Base-by-base conservation (phyloP, 2,329 filamentous ascomycete species). In the Paramyrothecium roridum region DNA sequence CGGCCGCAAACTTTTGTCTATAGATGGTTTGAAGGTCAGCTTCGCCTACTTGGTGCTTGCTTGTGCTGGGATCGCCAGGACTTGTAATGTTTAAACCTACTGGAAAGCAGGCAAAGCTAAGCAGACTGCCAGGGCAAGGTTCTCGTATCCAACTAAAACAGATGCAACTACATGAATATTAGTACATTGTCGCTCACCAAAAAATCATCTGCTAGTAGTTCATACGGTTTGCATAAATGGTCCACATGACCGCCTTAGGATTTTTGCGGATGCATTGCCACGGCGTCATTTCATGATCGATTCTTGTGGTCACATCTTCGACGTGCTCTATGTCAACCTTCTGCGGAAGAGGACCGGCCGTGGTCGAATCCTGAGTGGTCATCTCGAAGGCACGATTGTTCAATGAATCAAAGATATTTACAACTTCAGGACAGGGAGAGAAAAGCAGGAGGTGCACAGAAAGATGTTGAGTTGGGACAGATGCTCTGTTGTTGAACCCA, bases 21-120 rank as follows among this genome's bases (percentile, higher is more conserved):
- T 60, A 22, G 56, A 58, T 12, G 17, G n/a, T 8, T 43, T 6
- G 8, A 19, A 13, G 8, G 16, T 1, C 17, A 3, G 17, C 23
- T 20, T 43, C 1, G 7, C 46, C 10, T 23, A 19, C 8, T 19
- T 37, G 16, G 33, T 10, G 46, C 46, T 48, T 19, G 40, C 30
- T 22, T 26, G 8, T n/a, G 33, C 19, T 11, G 19, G 43, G 43
- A n/a, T 17, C 16, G 12, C 13, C 13, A 47, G 23, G 52, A 23
- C 16, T 8, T 23, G 43, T 3, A 30, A 23, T 37, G 10, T 10
- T 22, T 11, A 17, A 1, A 54, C 59, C 50, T 54, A 61, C 59
- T 61, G 59, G 49, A 61, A 61, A 17, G 59, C 59, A 43, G 59
- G 59, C 58, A 61, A 60, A 8, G 59, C 59, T 37, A 61, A 37